Base-by-base conservation (phyloP, 2,329 filamentous ascomycete genomes). In the Aspergillus tamarii region DNA sequence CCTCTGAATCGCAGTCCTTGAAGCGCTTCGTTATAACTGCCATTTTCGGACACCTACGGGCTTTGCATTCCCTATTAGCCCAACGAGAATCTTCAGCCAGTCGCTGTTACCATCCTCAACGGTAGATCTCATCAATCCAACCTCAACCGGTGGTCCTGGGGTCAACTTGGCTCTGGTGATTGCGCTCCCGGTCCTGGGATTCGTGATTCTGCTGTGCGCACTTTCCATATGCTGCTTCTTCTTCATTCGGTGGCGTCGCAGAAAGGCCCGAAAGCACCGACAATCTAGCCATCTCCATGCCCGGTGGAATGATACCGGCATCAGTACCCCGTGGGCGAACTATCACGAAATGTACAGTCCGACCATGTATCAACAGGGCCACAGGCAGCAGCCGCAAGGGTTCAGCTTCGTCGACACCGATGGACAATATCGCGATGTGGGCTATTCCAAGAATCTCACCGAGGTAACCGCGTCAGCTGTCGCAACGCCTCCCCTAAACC, bases 1-100 rank as follows among this genome's bases (percentile, higher is more conserved):
- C 34, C 14, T 32, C 39, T 39, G n/a, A 58, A 53, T 45, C 23
- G 10, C 58, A 83, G 81, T 82, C 67, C 68, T 83, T 41, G 80
- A 83, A 74, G 74, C 80, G 23, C 70, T 82, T 46, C 79, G 81
- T 28, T 80, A 82, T 64, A 78, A 80, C 59, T 83, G 81, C 66
- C 76, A 80, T 57, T 80, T 78, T 65, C 72, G 70, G 46, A 78
- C 79, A 1, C 64, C 69, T 16, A 64, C 70, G 2, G 77, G 76
- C n/a, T 60, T 67, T 8, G 50, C 75, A 21, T 83, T 83, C 66
- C 73, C 76, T 53, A 78, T 82, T 60, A 70, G 73, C 39, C 74
- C 80, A 14, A 67, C 72, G 6, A 68, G 76, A 43, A 82, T 83
- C 55, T 83, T 83, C 70, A 77, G 74, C 50, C 67, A 76, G 53